phyloP scores from a whole-genome alignment of 2,329 filamentous ascomycete genomes.

The Fusarium equiseti region DNA sequence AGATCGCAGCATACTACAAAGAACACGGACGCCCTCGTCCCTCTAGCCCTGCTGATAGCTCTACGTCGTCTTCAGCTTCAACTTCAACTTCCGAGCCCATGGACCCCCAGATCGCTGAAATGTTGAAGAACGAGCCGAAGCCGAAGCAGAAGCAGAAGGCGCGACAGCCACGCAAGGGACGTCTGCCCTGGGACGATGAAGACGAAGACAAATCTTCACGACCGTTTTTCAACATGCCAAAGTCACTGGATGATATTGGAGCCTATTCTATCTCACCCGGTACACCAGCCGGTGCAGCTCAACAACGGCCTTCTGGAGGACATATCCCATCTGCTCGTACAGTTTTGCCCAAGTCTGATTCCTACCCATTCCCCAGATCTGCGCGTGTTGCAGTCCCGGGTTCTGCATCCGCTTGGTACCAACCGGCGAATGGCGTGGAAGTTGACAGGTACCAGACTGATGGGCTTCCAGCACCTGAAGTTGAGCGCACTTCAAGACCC shows the following conservation, averaged over 20 bases:
- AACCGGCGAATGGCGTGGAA: neutral
- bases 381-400: neutral
- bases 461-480: neutral
- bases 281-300: neutral
- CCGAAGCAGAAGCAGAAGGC: slow-evolving; percentile 11
- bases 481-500: neutral
- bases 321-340: neutral
- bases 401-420: neutral
- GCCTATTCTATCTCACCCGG: neutral
- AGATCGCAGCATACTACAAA: slow-evolving; percentile 31
- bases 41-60: slow-evolving; percentile 1
- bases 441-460: neutral
- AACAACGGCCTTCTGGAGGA: neutral
- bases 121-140: slow-evolving; percentile 7
- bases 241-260: neutral
- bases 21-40: slow-evolving; percentile 22
- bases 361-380: neutral
- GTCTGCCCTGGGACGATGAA: neutral
- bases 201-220: neutral
- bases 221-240: neutral
- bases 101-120: slow-evolving; percentile 11
- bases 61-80: neutral
- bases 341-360: neutral
- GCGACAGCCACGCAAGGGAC: slow-evolving; percentile 3
- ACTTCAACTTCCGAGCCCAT: neutral